Conservation (phyloP, 2,329 filamentous ascomycete genomes). For the Colletotrichum tanaceti region DNA sequence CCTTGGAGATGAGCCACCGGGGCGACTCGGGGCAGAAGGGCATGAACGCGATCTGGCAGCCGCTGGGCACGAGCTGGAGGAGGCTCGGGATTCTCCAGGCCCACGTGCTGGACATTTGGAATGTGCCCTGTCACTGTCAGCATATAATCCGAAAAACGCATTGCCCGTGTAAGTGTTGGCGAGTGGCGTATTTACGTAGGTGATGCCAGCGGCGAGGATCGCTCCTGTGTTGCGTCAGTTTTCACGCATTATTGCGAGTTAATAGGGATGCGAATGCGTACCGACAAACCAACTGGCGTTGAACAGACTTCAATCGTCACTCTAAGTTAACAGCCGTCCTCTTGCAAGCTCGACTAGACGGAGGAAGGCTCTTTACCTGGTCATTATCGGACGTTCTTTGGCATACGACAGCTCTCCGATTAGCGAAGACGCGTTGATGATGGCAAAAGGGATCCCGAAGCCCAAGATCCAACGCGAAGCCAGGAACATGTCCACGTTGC, state of each 20-base stretch:
- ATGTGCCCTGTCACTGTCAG: slow-evolving; percentile 12
- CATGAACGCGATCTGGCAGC: slow-evolving; percentile 46
- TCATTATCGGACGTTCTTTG: slow-evolving; percentile 63
- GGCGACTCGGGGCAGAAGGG: slow-evolving; percentile 53
- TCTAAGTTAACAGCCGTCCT: not conserved
- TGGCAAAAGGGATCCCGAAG: slow-evolving; percentile 64
- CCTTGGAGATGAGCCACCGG: slow-evolving; percentile 49
- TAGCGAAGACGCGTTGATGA: slow-evolving; percentile 62
- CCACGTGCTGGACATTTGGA: slow-evolving; percentile 33
- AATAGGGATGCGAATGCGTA: not conserved
- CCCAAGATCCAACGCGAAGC: slow-evolving; percentile 65
- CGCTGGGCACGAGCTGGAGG: slow-evolving; percentile 40
- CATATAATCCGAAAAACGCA: not conserved
- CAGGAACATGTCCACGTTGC: slow-evolving; percentile 60
- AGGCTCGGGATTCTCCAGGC: slow-evolving; percentile 35
- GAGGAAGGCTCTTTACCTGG: slow-evolving; percentile 51
- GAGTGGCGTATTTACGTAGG: slow-evolving; percentile 5
- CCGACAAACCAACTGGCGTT: slow-evolving; percentile 51
- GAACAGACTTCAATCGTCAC: slow-evolving; percentile 48
- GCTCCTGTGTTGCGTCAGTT: not conserved
- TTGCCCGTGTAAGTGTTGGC: too few relatives aligned
- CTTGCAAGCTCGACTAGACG: not conserved
- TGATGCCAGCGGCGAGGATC: slow-evolving; percentile 28
- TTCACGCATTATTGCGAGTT: not conserved
- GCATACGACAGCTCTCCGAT: slow-evolving; percentile 66